A percentile compares a stretch with the other conserved stretches of the same genome.
phyloP scores from a whole-genome alignment of 2,329 filamentous ascomycete species.

The Alternaria panax region DNA sequence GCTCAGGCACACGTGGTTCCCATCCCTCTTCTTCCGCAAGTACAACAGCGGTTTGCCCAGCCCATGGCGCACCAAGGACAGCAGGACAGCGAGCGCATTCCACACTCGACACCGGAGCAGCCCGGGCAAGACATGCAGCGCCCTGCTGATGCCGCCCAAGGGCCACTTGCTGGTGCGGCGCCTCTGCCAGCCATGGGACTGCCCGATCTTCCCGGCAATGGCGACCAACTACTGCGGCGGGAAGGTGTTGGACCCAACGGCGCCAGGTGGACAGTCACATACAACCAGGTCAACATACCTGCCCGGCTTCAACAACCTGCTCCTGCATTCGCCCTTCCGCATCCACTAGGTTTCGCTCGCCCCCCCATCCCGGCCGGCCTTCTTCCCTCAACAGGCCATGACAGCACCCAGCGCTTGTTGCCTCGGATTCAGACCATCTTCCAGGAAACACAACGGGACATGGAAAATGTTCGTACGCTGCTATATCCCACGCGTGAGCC shows the following conservation, averaged over 20 bases:
- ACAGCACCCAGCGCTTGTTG: slow-evolving; percentile 28
- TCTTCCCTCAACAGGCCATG: slow-evolving; percentile 14
- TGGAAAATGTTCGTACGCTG: slow-evolving; percentile 41
- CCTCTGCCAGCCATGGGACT: slow-evolving; percentile 1
- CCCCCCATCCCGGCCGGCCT: slow-evolving; percentile 25
- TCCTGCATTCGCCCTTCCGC: slow-evolving; percentile 26
- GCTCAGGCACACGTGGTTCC: slow-evolving; percentile 21
- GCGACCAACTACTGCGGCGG: slow-evolving; percentile 56
- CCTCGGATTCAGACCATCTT: slow-evolving; percentile 32
- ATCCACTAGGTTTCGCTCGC: slow-evolving; percentile 28
- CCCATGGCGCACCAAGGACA: slow-evolving; percentile 29
- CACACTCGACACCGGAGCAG: slow-evolving; percentile 7
- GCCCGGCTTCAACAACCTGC: slow-evolving; percentile 28
- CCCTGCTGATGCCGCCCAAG: slow-evolving; percentile 15
- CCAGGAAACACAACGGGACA: slow-evolving; percentile 39
- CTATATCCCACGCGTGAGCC: slow-evolving; percentile 20
- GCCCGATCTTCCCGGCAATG: slow-evolving; percentile 28
- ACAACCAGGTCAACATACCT: slow-evolving; percentile 54
- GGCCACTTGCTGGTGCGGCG: slow-evolving; percentile 5
- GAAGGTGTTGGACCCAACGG: slow-evolving; percentile 62
- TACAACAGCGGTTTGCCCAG: slow-evolving; percentile 37
- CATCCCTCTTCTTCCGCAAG: slow-evolving; percentile 30
- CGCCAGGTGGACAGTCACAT: slow-evolving; percentile 61
- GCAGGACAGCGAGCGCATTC: slow-evolving; percentile 11
- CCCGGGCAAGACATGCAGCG: slow-evolving; percentile 12